Conservation (phyloP, 331 rosid genomes). For the Malus hybrid region DNA sequence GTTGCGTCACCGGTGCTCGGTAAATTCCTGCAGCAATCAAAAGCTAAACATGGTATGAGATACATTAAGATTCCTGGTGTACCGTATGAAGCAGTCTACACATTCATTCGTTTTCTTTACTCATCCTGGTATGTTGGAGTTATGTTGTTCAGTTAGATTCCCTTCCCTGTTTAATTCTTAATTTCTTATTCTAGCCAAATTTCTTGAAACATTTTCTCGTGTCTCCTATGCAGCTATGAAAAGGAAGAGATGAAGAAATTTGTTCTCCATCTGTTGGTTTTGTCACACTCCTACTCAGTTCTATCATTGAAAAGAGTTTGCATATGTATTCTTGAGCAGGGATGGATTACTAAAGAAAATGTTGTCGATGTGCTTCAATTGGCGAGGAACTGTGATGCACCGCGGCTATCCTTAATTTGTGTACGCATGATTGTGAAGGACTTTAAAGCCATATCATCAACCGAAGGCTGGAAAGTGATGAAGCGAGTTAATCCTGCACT, state of each 20-base stretch:
- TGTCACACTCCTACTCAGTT: slow-evolving; percentile 33
- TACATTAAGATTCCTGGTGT: slow-evolving; percentile 34
- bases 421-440: slow-evolving; percentile 26
- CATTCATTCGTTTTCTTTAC: slow-evolving; percentile 36
- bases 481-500: slow-evolving; percentile 31
- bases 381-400: slow-evolving; percentile 40
- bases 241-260: slow-evolving; percentile 28
- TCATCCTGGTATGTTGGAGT: slow-evolving; percentile 32
- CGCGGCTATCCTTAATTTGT: slow-evolving; percentile 33
- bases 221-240: slow-evolving; percentile 30
- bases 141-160: background rate
- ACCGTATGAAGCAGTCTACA: slow-evolving; percentile 25
- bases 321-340: slow-evolving; percentile 22
- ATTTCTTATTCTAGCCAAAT: background rate
- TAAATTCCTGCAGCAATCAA: slow-evolving; percentile 22
- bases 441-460: slow-evolving; percentile 33
- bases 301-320: slow-evolving; percentile 34
- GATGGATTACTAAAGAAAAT: slow-evolving; percentile 32
- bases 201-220: background rate
- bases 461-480: slow-evolving; percentile 50
- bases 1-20: slow-evolving; percentile 33
- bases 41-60: slow-evolving; percentile 19
- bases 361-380: slow-evolving; percentile 46
- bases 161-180: background rate
- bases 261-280: slow-evolving; percentile 40